Evolutionary conservation across 192 early-diverging fungal genomes (phyloP), one percentile per base, ranked within the genome.

Genomic region (Dimargaris cristalligena): DNA sequence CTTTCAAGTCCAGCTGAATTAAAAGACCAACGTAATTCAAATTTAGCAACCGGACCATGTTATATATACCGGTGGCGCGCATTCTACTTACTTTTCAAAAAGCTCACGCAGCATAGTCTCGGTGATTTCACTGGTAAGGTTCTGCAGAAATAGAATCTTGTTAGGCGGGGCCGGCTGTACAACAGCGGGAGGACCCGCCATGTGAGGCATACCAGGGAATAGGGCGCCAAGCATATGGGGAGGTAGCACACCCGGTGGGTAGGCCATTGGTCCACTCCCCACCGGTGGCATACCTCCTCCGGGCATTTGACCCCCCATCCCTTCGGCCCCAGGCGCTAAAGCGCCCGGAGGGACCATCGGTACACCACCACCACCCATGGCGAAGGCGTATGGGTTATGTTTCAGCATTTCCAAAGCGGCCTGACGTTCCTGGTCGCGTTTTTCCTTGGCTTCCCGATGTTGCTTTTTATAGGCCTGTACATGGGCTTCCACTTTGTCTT

Each of bases 71-170:
- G 23, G 18, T 16, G 41, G 45, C 23, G 23, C 1, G 20, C 20
- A 22, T 22, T 57, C 0, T 22, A 66, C 73, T 25, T 77, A 86
- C 78, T 88, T 78, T 64, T 85, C 73, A 68, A 98, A 95, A 31
- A 89, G 73, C 0, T 71, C 73, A 13, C 71, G 65, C 25, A 92
- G 65, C 31, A 80, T 74, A 10, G 71, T 66, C 54, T 83, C 80
- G 1, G 80, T 76, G 11, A 84, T 78, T 33, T 82, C 86, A 18
- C 76, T 50, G 0, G 92, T 87, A 20, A 99, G 62, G 48, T 87
- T 83, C 68, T 97, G 88, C 51, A 99, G 68, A 71, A 97, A 97
- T 50, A 99, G 75, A 68, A 94, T 95, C 60, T 77, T 83, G 80
- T 99, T 99, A 32, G 93, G 85, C 34, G 90, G 83, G 25, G 88